Evolutionary conservation across 2,329 filamentous ascomycete genomes (phyloP).

Genomic region (Coniochaeta sp.): DNA sequence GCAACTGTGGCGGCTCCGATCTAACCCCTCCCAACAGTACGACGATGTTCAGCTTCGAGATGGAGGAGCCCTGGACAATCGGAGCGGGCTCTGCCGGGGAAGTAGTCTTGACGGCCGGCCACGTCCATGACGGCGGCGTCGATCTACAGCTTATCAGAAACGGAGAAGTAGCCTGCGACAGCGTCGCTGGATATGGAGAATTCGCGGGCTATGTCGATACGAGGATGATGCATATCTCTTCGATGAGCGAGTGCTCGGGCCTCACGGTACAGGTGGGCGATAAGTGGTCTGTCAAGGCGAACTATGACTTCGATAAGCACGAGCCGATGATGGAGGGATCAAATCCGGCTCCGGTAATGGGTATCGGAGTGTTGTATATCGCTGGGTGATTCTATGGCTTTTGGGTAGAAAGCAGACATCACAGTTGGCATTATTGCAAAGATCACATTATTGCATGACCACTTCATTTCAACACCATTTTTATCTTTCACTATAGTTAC

Average conservation of each 20-base stretch:
- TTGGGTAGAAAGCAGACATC: neutral
- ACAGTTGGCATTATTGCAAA: neutral
- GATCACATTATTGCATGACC: neutral
- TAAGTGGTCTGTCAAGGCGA: slow-evolving; percentile 11
- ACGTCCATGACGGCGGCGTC: slow-evolving; percentile 12
- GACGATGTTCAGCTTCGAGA: slow-evolving; percentile 4
- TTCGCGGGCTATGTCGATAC: slow-evolving; percentile 9
- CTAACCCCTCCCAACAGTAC: slow-evolving; percentile 2
- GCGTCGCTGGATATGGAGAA: slow-evolving; percentile 10
- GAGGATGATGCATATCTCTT: slow-evolving; percentile 10
- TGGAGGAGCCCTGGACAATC: slow-evolving; percentile 10
- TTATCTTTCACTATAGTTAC: neutral
- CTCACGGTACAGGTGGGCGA: slow-evolving; percentile 1
- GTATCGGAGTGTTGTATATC: slow-evolving; percentile 9
- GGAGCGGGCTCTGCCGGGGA: slow-evolving; percentile 4
- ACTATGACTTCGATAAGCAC: slow-evolving; percentile 13
- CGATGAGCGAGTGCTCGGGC: slow-evolving; percentile 8
- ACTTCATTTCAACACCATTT: neutral
- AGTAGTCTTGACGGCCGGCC: slow-evolving; percentile 4
- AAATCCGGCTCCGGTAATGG: slow-evolving; percentile 11
- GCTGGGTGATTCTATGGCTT: neutral
- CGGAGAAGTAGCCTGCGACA: slow-evolving; percentile 8
- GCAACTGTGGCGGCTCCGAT: too few species aligned
- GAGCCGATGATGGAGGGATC: slow-evolving; percentile 6
- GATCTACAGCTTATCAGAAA: slow-evolving; percentile 7